phyloP scores from a whole-genome alignment of 768 basidiomycete genomes.

The Termitomyces sp. region DNA sequence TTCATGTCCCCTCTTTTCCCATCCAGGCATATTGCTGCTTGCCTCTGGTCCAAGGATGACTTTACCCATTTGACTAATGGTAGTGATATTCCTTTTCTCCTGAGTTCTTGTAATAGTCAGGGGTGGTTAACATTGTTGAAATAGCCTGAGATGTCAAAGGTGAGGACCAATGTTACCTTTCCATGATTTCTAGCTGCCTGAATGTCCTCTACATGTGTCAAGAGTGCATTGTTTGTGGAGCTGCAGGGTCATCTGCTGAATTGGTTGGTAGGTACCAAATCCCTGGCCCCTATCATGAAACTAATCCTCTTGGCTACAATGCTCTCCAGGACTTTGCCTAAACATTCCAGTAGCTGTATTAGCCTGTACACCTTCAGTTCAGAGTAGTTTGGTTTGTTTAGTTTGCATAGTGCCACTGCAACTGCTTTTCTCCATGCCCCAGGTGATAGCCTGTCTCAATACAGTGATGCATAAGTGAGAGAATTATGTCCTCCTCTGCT shows the following conservation, averaged over 20 bases:
- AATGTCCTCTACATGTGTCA: no score
- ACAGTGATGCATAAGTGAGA: no score
- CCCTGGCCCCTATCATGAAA: constrained; percentile 19
- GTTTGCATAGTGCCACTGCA: constrained; percentile 31
- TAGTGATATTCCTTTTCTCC: constrained; percentile 18
- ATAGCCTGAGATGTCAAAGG: constrained; percentile 28
- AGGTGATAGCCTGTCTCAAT: no score
- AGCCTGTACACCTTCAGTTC: constrained; percentile 31
- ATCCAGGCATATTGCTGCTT: no score
- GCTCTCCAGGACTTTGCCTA: constrained; percentile 20
- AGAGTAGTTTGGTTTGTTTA: constrained; percentile 32
- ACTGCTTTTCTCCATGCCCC: constrained; percentile 1
- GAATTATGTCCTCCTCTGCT: no score
- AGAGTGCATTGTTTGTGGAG: constrained; percentile 13
- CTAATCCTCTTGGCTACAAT: constrained; percentile 23
- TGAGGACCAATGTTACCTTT: constrained; percentile 21
- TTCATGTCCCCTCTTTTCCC: no score
- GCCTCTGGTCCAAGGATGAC: no score
- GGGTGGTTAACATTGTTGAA: constrained; percentile 27
- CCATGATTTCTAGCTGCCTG: constrained; percentile 1
- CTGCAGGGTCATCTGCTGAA: constrained; percentile 21
- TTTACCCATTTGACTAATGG: background rate
- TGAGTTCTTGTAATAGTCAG: constrained; percentile 20
- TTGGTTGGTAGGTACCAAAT: constrained; percentile 22
- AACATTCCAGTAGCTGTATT: constrained; percentile 16